A percentile compares a stretch with the other conserved stretches of the same genome.
Evolutionary conservation across 108 stramenopile species (phyloP).

Genomic region (Pseudonitzschia multiseries): DNA sequence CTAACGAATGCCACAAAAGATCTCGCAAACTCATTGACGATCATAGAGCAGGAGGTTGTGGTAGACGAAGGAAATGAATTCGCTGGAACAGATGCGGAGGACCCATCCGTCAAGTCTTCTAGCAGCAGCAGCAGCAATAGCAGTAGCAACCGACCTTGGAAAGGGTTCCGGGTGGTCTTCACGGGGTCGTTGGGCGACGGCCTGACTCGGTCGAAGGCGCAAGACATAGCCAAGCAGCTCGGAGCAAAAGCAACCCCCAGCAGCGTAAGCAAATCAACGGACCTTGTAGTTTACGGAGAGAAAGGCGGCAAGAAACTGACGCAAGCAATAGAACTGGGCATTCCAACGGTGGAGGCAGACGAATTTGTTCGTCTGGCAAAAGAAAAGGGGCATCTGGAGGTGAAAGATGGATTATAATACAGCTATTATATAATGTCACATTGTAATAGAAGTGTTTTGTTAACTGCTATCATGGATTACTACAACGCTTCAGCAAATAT

Average conservation of each 20-base stretch:
- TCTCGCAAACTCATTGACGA: conserved; percentile 41
- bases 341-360: conserved; percentile 54
- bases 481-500: too few relatives aligned
- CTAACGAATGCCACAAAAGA: conserved; percentile 60
- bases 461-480: too few relatives aligned
- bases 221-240: conserved; percentile 50
- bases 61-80: not conserved
- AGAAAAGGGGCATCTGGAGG: not conserved
- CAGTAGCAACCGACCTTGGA: conserved; percentile 31
- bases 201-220: conserved; percentile 56
- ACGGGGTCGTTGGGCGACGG: conserved; percentile 60
- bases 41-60: conserved; percentile 27
- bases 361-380: conserved; percentile 61
- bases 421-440: too few relatives aligned
- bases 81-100: not conserved
- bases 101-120: not conserved
- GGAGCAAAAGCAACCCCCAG: conserved; percentile 75
- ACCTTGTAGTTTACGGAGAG: conserved; percentile 73
- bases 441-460: too few relatives aligned
- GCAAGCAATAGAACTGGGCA: conserved; percentile 60
- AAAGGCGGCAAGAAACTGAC: conserved; percentile 79
- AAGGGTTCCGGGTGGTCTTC: conserved; percentile 73
- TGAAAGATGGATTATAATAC: too few relatives aligned
- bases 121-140: not conserved
- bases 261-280: conserved; percentile 72